These are phyloP conservation scores for Saussurea involucrata DNA, from an alignment of 129 eudicot species.

Conservation along the genomic window DNA sequence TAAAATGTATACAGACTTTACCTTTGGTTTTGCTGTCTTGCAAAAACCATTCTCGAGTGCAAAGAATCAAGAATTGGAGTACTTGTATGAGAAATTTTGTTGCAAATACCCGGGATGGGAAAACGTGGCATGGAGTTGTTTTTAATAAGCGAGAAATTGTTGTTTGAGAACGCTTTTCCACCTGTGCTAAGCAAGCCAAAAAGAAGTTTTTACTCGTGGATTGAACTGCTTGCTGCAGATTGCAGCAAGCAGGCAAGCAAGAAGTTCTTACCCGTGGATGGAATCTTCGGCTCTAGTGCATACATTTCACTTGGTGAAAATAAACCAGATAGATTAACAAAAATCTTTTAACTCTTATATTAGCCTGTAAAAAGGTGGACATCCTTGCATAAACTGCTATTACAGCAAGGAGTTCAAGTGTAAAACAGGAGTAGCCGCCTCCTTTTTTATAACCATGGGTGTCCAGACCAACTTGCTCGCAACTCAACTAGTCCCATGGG, in stretches of 20 bases:
- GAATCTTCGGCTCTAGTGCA: slow-evolving; percentile 58
- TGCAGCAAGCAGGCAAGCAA: too few relatives aligned
- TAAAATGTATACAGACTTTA: background rate
- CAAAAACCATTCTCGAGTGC: slow-evolving; percentile 35
- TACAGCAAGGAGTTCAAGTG: background rate
- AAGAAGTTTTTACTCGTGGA: slow-evolving; percentile 5
- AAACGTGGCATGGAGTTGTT: too few relatives aligned
- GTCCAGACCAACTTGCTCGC: background rate
- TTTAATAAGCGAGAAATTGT: too few relatives aligned
- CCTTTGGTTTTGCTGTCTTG: background rate
- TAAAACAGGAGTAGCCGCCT: background rate
- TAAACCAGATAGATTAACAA: background rate
- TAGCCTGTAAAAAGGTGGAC: background rate
- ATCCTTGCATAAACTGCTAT: background rate
- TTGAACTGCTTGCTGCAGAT: slow-evolving; percentile 48
- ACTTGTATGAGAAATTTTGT: slow-evolving; percentile 60
- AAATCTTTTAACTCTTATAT: background rate
- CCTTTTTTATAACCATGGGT: background rate
- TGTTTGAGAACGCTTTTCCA: too few relatives aligned
- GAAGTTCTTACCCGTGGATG: slow-evolving; percentile 15
- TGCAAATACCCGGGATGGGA: slow-evolving; percentile 26
- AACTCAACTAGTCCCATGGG: background rate
- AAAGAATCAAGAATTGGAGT: slow-evolving; percentile 53
- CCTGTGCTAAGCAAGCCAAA: too few relatives aligned
- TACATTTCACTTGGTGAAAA: slow-evolving; percentile 63